These are phyloP conservation scores for Exophiala viscosa DNA, from an alignment of 2,329 filamentous ascomycete genomes.

Conservation along the genomic window DNA sequence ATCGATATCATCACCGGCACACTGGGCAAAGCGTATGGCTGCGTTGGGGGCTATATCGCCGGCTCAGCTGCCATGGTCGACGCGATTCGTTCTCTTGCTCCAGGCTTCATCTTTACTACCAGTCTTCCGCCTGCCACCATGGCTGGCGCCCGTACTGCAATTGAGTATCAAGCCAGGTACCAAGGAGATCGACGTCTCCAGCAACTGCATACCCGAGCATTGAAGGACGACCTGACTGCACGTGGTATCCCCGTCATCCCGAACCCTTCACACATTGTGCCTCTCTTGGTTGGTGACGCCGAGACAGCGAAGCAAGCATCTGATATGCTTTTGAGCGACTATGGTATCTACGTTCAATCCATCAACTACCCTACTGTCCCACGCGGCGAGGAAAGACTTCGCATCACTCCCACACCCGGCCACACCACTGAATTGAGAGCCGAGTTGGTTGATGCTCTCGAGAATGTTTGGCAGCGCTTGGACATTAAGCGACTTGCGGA, in stretches of 20 bases:
- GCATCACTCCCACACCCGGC: conserved; percentile 92
- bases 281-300: conserved; percentile 88
- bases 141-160: conserved; percentile 86
- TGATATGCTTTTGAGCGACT: conserved; percentile 83
- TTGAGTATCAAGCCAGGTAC: conserved; percentile 87
- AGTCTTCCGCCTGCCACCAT: conserved; percentile 94
- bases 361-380: conserved; percentile 99
- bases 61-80: conserved; percentile 84
- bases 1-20: conserved; percentile 98
- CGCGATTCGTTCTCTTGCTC: conserved; percentile 86
- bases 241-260: conserved; percentile 93
- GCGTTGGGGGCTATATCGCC: conserved; percentile 96
- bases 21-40: conserved; percentile 95
- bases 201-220: conserved; percentile 91
- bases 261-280: conserved; percentile 95
- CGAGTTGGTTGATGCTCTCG: conserved; percentile 76
- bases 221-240: conserved; percentile 76
- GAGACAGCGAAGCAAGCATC: conserved; percentile 88
- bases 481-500: conserved; percentile 88
- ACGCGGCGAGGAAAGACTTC: conserved; percentile 92
- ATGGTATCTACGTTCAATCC: conserved; percentile 94
- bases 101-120: conserved; percentile 98
- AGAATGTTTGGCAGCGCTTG: conserved; percentile 83
- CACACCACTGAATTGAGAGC: conserved; percentile 82
- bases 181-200: conserved; percentile 85